Evolutionary conservation across 345 rosid species (phyloP), one percentile per base, ranked within the genome.

Genomic region (Murraya koenigii): DNA sequence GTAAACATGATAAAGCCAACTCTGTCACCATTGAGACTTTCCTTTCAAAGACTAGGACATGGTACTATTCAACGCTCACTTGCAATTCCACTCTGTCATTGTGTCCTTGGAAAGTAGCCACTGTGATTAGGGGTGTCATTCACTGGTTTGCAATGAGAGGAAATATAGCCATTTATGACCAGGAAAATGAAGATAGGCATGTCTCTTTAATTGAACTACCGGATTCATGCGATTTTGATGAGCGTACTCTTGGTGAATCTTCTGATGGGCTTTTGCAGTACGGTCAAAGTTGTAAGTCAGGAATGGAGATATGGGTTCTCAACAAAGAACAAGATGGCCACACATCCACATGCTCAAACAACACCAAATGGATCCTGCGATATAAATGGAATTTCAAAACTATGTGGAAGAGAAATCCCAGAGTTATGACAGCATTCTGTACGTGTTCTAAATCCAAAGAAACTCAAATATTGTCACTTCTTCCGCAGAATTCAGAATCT

Each of bases 221-320:
- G 0, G 87, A 82, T 13, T 79, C 85, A 9, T 79, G 23, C 65
- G 87, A 87, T 76, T 90, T 78, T 61, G 92, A 90, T 41, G 90
- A 84, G 72, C 89, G 77, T 22, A 85, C 78, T 83, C 84, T 89
- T 1, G 94, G 90, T 5, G 94, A 86, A 82, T 79, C 92, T 19
- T 76, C 79, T 28, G 90, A 91, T 58, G 89, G 94, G 30, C 82
- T 59, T 75, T 39, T 91, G 81, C 91, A 83, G 49, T 91, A 86
- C 32, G 92, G 94, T 61, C 78, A 88, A 86, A 91, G 91, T 79
- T 80, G 76, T 63, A 84, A 80, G 67, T 70, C 85, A 0, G 83
- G 83, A 13, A 63, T 86, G 85, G 85, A 89, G 85, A 83, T 91
- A 78, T 91, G 91, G 91, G 86, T 86, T 79, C 90, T 89, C 60